A percentile compares a stretch with the other conserved stretches of the same genome.
These are phyloP conservation scores for Arctium minus DNA, from an alignment of 129 eudicot species.

Conservation along the genomic window DNA sequence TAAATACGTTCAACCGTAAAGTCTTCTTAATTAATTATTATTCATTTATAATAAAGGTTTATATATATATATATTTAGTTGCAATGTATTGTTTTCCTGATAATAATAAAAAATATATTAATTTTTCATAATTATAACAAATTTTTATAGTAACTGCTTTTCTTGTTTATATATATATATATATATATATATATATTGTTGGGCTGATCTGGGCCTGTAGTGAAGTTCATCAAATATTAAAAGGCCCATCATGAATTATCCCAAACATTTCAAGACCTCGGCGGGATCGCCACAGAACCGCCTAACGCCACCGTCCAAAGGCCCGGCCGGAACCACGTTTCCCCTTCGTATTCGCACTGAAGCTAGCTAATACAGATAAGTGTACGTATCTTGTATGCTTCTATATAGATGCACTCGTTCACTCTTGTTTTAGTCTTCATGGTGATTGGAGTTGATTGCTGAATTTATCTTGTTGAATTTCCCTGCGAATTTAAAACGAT, in stretches of 20 bases:
- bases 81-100: neutral
- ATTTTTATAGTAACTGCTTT: too few species aligned
- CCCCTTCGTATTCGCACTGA: neutral
- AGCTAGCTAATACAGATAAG: conserved; percentile 8
- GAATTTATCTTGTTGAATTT: neutral
- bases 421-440: neutral
- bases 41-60: neutral
- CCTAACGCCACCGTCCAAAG: conserved; percentile 11
- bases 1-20: too few species aligned
- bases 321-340: neutral
- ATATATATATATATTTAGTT: neutral
- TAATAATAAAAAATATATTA: neutral
- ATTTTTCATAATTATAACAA: too few species aligned
- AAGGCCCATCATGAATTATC: neutral
- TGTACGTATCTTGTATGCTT: neutral
- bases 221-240: neutral
- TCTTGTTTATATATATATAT: too few species aligned
- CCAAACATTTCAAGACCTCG: neutral
- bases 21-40: too few species aligned
- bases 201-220: neutral
- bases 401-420: neutral
- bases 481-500: neutral
- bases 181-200: neutral
- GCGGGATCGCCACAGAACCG: conserved; percentile 6
- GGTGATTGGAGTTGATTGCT: neutral